These are phyloP conservation scores for Diplogelasinospora grovesii DNA, from an alignment of 495 filamentous ascomycete species.

Conservation along the genomic window DNA sequence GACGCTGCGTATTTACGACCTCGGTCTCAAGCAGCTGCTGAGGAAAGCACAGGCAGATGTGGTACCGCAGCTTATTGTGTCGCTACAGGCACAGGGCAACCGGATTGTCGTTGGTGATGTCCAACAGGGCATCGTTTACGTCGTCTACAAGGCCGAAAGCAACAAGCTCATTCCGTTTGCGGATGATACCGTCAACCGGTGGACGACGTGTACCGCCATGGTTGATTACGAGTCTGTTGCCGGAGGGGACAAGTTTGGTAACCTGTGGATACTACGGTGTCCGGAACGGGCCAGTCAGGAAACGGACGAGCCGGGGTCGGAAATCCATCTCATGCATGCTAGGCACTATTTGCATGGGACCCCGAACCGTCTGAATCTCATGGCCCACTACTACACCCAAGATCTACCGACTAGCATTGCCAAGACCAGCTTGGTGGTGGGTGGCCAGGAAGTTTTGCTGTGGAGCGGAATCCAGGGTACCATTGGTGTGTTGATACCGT, in stretches of 20 bases:
- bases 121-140: conserved; percentile 81
- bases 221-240: conserved; percentile 95
- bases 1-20: conserved; percentile 78
- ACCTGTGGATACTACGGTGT: conserved; percentile 85
- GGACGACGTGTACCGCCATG: conserved; percentile 84
- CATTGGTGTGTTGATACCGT: conserved; percentile 85
- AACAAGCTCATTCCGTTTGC: conserved; percentile 88
- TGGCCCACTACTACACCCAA: conserved; percentile 83
- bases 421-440: conserved; percentile 84
- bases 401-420: conserved; percentile 88
- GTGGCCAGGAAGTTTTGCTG: conserved; percentile 82
- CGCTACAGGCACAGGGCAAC: conserved; percentile 83
- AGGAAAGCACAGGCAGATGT: conserved; percentile 82
- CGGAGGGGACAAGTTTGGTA: conserved; percentile 96
- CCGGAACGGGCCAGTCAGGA: conserved; percentile 81
- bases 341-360: conserved; percentile 83
- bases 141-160: conserved; percentile 87
- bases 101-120: conserved; percentile 90
- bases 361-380: conserved; percentile 72
- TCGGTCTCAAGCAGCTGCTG: conserved; percentile 83
- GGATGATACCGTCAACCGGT: conserved; percentile 82
- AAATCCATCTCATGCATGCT: conserved; percentile 82
- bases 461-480: conserved; percentile 95
- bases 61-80: conserved; percentile 74
- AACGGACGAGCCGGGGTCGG: conserved; percentile 85